Percentiles rank a stretch among this genome's conserved stretches.
Evolutionary conservation across 2,329 filamentous ascomycete species (phyloP).

Genomic region (Aspergillus fijiensis): DNA sequence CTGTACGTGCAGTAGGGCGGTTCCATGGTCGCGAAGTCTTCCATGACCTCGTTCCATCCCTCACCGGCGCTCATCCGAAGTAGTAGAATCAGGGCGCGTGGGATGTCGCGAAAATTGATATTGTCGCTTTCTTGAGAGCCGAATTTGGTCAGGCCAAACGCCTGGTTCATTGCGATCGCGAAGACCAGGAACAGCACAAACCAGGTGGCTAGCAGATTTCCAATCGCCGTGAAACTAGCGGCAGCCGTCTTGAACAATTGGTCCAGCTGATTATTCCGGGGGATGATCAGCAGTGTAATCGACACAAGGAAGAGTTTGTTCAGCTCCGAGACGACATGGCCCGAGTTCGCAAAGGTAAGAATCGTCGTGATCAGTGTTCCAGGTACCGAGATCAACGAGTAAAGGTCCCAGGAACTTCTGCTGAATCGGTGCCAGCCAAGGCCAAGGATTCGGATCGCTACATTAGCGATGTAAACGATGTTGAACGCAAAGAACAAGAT

Average conservation of each 20-base stretch:
- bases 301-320: constrained; percentile 95
- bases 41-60: constrained; percentile 96
- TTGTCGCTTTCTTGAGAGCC: constrained; percentile 70
- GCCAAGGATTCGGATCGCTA: constrained; percentile 79
- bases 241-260: constrained; percentile 98
- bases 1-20: constrained; percentile 77
- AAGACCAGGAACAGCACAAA: constrained; percentile 95
- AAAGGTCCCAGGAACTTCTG: constrained; percentile 93
- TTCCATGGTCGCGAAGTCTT: constrained; percentile 80
- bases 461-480: constrained; percentile 77
- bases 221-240: constrained; percentile 84
- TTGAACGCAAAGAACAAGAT: constrained; percentile 78
- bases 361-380: constrained; percentile 82
- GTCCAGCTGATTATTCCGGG: constrained; percentile 92
- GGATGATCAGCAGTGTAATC: constrained; percentile 85
- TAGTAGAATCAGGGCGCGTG: constrained; percentile 87
- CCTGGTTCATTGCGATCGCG: constrained; percentile 92
- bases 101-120: constrained; percentile 89
- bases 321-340: constrained; percentile 68
- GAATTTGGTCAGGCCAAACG: constrained; percentile 92
- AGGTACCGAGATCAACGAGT: constrained; percentile 74
- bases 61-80: constrained; percentile 93
- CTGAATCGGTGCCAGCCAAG: constrained; percentile 90
- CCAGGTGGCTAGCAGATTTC: constrained; percentile 93
- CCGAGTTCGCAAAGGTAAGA: constrained; percentile 62